A percentile compares a stretch with the other conserved stretches of the same genome.
phyloP scores from a whole-genome alignment of 257 asterid species.

The Rubia yunnanensis region DNA sequence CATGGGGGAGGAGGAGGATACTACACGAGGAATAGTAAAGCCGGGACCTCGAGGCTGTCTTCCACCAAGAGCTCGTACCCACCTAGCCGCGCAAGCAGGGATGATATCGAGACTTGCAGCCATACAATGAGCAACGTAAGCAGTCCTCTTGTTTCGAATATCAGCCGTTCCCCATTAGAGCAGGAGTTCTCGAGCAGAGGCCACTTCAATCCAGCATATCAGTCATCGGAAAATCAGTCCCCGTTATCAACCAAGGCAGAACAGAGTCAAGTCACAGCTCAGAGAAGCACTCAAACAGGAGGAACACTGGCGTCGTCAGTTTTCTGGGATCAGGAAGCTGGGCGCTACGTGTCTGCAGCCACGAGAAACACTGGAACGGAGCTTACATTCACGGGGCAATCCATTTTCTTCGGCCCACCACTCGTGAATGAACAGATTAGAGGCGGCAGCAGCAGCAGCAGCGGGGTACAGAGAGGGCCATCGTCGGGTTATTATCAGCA shows the following conservation, averaged over 20 bases:
- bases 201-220: constrained; percentile 64
- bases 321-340: constrained; percentile 82
- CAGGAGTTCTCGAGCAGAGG: constrained; percentile 37
- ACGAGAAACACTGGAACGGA: constrained; percentile 47
- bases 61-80: constrained; percentile 69
- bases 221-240: constrained; percentile 40
- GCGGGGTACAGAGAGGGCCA: constrained; percentile 38
- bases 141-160: constrained; percentile 67
- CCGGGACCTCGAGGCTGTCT: constrained; percentile 53
- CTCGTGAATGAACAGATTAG: constrained; percentile 43
- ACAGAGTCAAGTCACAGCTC: constrained; percentile 17
- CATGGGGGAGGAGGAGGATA: constrained; percentile 39
- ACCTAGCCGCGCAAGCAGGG: constrained; percentile 72
- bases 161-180: constrained; percentile 40
- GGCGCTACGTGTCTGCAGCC: constrained; percentile 55
- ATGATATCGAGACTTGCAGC: constrained; percentile 58
- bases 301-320: constrained; percentile 55
- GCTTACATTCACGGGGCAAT: constrained; percentile 76
- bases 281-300: constrained; percentile 26
- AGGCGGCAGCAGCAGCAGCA: constrained; percentile 31
- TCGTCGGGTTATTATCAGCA: constrained; percentile 58
- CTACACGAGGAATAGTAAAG: constrained; percentile 37
- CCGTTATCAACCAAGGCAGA: constrained; percentile 37
- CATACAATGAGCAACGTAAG: constrained; percentile 68
- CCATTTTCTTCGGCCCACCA: constrained; percentile 88